Base-by-base conservation (phyloP, 208 protist genomes). In the Strigomonas galati region DNA sequence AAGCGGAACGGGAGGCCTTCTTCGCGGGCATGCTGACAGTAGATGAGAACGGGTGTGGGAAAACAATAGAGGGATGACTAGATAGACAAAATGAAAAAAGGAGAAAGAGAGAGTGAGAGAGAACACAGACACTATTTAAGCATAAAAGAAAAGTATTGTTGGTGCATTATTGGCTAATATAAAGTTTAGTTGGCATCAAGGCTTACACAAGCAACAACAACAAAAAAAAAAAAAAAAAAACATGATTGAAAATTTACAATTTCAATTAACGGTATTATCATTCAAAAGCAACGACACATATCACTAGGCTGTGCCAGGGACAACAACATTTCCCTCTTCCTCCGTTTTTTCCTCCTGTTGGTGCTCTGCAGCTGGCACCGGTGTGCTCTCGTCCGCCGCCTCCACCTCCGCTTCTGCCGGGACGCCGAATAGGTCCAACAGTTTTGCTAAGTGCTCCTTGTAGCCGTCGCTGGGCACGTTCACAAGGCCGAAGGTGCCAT, bases 401-500 rank as follows among this genome's bases (percentile, higher is more conserved):
- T 54, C 49, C 49, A 5, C 56, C 35, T 7, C 56, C 56, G 5
- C 56, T 9, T 48, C 56, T n/a, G 31, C 4, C 2, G 26, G 31
- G 23, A 53, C 35, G 12, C 43, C 37, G 53, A 95, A 95, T 23
- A 72, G 57, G n/a, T 56, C 65, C 46, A 91, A 53, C 53, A 91
- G 66, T 19, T 58, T 32, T 10, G 52, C 21, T 53, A 73, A 74
- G 28, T 76, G 77, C 44, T 62, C 72, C 0, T 90, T 76, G 67
- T 95, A 87, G 40, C 78, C 80, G 9, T 88, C 79, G 9, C 64
- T 23, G 3, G 70, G 70, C n/a, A 95, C 87, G 60, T 88, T 95
- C 30, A 95, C 85, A 10, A 85, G 49, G 7, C 90, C 90, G 76
- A 95, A 95, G 12, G 74, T 71, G 0, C 90, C 90, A 40, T 86